Evolutionary conservation across 352 stramenopile species (phyloP), one percentile per base, ranked within the genome.

Genomic region (Phytophthora podocarpi): DNA sequence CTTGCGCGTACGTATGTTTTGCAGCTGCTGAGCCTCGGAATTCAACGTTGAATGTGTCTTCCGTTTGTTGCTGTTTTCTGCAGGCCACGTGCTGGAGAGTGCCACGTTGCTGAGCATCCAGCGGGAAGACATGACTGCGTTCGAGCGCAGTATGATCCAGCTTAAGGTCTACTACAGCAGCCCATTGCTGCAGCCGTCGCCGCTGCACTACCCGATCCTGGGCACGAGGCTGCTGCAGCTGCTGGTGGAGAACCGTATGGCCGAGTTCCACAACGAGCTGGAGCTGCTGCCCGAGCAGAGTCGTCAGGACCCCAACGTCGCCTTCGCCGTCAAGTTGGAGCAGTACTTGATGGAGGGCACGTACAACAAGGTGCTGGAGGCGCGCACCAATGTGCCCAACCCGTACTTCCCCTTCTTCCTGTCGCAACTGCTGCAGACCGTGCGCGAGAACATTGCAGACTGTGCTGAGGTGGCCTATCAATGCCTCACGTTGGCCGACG

Each of bases 381-480:
- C 91, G 11, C 87, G 78, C 32, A 70, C 83, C n/a, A 82, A 92
- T 60, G 85, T 98, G 56, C 96, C 96, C 7, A 87, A 97, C 67
- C 87, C 88, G 48, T 90, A 90, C 53, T 98, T 98, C 79, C 82
- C 84, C 68, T 98, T 98, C 68, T 98, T 98, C 74, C 84, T 99
- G 35, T 82, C 92, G 23, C 90, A 97, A 60, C 67, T 98, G 26
- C 70, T 98, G 21, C 87, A 97, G 68, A 98, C 96, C 8, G 96
- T 99, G 36, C 84, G 96, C 12, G 95, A 98, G 67, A 96, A 95
- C 58, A 97, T 99, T 71, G 96, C 95, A 12, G 96, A 98, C 75
- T 98, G 94, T 78, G 86, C 96, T 30, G 94, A 98, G 80, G 91
- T 98, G 40, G 84, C 91, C 10, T 98, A 98, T 69, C 87, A 92